Evolutionary conservation across 1,284 basidiomycete species (phyloP).

Genomic region (Ustilago loliicola): DNA sequence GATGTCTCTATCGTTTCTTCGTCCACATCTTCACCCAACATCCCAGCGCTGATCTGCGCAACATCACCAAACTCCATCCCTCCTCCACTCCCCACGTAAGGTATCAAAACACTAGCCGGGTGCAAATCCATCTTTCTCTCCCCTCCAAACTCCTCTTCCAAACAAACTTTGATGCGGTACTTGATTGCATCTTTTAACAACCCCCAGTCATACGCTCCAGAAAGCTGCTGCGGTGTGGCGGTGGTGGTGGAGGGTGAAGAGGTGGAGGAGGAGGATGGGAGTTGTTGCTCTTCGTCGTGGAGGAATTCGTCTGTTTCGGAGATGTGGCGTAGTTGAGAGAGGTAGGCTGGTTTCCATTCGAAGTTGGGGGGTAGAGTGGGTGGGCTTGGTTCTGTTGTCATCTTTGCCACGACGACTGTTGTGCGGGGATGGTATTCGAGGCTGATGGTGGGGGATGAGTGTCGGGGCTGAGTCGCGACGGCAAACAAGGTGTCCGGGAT

Average conservation of each 20-base stretch:
- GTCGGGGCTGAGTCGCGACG: too few species aligned
- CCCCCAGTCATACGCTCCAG: slow-evolving; percentile 33
- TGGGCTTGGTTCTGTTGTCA: slow-evolving; percentile 22
- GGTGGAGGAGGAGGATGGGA: slow-evolving; percentile 5
- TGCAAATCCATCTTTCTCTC: slow-evolving; percentile 17
- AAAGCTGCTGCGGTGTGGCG: not conserved
- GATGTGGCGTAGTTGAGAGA: slow-evolving; percentile 35
- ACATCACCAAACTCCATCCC: not conserved
- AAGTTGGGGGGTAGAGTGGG: slow-evolving; percentile 14
- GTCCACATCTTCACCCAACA: not conserved
- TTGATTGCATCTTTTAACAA: slow-evolving; percentile 51
- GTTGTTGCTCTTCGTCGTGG: slow-evolving; percentile 21
- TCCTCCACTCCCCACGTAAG: slow-evolving; percentile 4
- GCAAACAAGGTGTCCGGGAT: too few species aligned
- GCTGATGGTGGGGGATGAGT: too few species aligned
- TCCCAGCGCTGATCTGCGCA: not conserved
- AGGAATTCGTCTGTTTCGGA: slow-evolving; percentile 41
- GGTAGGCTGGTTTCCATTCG: slow-evolving; percentile 14
- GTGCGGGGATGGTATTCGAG: too few species aligned
- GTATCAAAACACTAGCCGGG: slow-evolving; percentile 22
- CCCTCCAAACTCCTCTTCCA: slow-evolving; percentile 20
- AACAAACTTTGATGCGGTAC: slow-evolving; percentile 20
- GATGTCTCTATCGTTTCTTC: not conserved
- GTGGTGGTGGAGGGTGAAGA: slow-evolving; percentile 9
- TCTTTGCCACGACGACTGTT: too few species aligned